Percentiles rank a stretch among this genome's conserved stretches.
phyloP scores from a whole-genome alignment of 176 grass and related monocot genomes.

The Pontederia crassipes region DNA sequence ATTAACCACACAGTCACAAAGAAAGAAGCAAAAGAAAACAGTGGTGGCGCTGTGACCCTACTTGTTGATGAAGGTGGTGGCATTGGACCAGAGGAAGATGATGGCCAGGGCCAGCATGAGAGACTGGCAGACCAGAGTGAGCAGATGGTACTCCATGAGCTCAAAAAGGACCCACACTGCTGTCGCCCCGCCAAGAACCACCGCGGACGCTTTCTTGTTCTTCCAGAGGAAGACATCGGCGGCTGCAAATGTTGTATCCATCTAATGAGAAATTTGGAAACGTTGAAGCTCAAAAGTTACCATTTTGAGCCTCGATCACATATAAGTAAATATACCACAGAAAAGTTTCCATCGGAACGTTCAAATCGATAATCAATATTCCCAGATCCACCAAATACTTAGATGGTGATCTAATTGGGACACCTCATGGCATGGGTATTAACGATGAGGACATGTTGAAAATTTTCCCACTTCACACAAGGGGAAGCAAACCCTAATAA shows the following conservation, averaged over 20 bases:
- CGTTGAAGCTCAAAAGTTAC: neutral
- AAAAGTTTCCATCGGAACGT: too few relatives aligned
- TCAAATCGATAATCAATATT: too few relatives aligned
- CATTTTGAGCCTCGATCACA: neutral
- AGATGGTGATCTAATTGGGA: too few relatives aligned
- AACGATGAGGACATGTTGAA: too few relatives aligned
- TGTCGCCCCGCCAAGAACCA: conserved; percentile 54
- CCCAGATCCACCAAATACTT: too few relatives aligned
- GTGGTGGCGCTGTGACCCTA: conserved; percentile 15
- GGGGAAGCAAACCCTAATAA: too few relatives aligned
- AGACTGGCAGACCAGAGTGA: conserved; percentile 50
- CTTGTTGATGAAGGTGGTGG: conserved; percentile 56
- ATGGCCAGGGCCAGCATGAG: conserved; percentile 37
- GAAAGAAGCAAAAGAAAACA: neutral
- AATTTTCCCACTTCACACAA: too few relatives aligned
- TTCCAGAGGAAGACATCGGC: conserved; percentile 81
- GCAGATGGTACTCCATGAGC: conserved; percentile 56
- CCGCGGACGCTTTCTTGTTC: conserved; percentile 59
- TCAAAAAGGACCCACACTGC: conserved; percentile 68
- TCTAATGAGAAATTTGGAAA: neutral
- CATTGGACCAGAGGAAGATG: conserved; percentile 68
- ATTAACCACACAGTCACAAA: conserved; percentile 6
- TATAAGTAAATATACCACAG: neutral
- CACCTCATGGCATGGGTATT: too few relatives aligned
- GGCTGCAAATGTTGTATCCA: conserved; percentile 26